Evolutionary conservation across 164 flowering plant genomes (phyloP), one percentile per base, ranked within the genome.

Genomic region (Nelumbo lutea): DNA sequence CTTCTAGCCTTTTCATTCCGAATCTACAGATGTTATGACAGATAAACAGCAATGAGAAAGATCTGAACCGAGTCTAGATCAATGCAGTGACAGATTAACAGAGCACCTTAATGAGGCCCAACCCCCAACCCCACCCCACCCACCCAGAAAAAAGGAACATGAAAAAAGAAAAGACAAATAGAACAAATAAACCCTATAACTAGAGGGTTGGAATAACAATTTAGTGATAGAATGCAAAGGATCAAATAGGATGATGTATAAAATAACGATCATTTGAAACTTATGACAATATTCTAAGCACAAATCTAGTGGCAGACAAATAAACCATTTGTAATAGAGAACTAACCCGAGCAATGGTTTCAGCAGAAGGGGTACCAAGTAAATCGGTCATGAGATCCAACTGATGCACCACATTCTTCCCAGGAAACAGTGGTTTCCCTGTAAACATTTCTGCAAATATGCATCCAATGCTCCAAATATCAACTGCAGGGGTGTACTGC

Each of bases 401-500:
- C 66, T 91, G 90, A 67, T 91, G 89, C 72, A 83, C 95, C 77
- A 91, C 97, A 81, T 88, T 89, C 63, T 82, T 88, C 65, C 95
- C 97, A 77, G 97, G 88, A 78, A 91, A 91, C 74, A 91, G 73
- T 47, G 97, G 97, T 67, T 86, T 87, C 48, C 95, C 93, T 1
- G 79, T 82, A n/a, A 91, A 78, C 88, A 91, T 71, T 79, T 91
- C 97, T 5, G 95, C 97, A 84, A 91, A 91, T 79, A 91, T 91
- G 68, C 97, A 91, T 65, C 97, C 97, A 77, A 91, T 84, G 85
- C 97, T 91, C 97, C 97, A 91, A 27, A 91, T 88, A 77, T 91
- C 97, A 76, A 91, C 79, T 66, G 93, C 95, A 64, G 97, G 95
- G 11, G 97, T 91, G 78, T 90, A 87, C 98, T 93, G 94, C 83